Evolutionary conservation across 2,329 filamentous ascomycete genomes (phyloP).

Genomic region (Ophiostoma sp.): DNA sequence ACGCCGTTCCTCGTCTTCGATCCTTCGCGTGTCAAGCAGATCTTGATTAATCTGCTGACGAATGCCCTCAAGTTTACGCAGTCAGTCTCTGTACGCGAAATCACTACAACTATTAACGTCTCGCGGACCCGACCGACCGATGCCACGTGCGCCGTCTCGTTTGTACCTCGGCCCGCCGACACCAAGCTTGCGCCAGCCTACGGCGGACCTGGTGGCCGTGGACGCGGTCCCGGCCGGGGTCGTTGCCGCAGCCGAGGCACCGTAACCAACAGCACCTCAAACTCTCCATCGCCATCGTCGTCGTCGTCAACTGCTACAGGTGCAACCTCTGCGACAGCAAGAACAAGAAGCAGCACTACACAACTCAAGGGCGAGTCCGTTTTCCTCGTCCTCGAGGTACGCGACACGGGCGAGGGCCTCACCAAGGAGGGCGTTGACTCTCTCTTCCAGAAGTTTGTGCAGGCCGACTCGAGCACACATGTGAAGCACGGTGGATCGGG

Average conservation of each 20-base stretch:
- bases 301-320: not conserved
- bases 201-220: not conserved
- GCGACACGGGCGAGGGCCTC: slow-evolving; percentile 71
- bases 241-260: slow-evolving; percentile 11
- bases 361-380: slow-evolving; percentile 41
- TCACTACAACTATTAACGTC: slow-evolving; percentile 46
- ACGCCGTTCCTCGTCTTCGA: slow-evolving; percentile 66
- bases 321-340: not conserved
- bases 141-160: slow-evolving; percentile 49
- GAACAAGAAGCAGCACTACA: not conserved
- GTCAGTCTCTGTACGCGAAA: slow-evolving; percentile 52
- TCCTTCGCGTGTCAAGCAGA: slow-evolving; percentile 68
- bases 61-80: slow-evolving; percentile 81
- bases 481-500: slow-evolving; percentile 76
- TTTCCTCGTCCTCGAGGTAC: slow-evolving; percentile 67
- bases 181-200: slow-evolving; percentile 20
- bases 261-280: not conserved
- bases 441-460: slow-evolving; percentile 73
- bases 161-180: slow-evolving; percentile 48
- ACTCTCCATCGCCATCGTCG: slow-evolving; percentile 1
- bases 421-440: slow-evolving; percentile 65
- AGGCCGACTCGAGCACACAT: slow-evolving; percentile 69
- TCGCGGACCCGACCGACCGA: slow-evolving; percentile 38
- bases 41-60: slow-evolving; percentile 73
- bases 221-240: not conserved